These are phyloP conservation scores for Euphorbia lathyris DNA, from an alignment of 345 rosid genomes.

Conservation along the genomic window DNA sequence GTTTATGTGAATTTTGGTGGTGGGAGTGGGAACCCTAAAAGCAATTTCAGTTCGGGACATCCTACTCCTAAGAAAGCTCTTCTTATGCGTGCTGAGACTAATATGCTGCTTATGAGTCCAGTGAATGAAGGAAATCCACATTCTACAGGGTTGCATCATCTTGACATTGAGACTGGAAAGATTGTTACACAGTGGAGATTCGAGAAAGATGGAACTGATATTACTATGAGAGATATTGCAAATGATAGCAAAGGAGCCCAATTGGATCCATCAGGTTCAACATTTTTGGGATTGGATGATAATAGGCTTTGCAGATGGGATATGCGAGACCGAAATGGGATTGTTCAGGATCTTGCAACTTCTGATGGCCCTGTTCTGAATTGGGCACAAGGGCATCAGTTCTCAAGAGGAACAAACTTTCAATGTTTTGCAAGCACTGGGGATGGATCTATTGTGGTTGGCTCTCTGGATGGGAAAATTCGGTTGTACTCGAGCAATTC, in stretches of 20 bases:
- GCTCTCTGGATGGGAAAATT: constrained; percentile 96
- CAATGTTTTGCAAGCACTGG: constrained; percentile 99
- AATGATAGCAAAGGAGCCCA: constrained; percentile 95
- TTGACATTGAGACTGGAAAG: constrained; percentile 92
- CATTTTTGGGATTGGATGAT: constrained; percentile 90
- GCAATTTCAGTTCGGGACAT: constrained; percentile 37
- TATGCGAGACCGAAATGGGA: constrained; percentile 88
- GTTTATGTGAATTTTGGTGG: constrained; percentile 69
- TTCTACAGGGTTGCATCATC: constrained; percentile 83
- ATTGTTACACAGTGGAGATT: constrained; percentile 89
- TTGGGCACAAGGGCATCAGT: constrained; percentile 97
- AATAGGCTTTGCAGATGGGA: constrained; percentile 99
- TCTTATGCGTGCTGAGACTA: constrained; percentile 96
- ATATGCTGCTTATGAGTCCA: constrained; percentile 97
- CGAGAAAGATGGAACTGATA: constrained; percentile 93
- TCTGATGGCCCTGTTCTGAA: constrained; percentile 68
- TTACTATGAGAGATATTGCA: constrained; percentile 86
- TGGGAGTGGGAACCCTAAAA: constrained; percentile 27
- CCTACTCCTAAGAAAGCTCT: constrained; percentile 84
- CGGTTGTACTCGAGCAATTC: constrained; percentile 79
- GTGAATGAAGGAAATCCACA: constrained; percentile 60
- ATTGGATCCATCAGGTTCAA: constrained; percentile 91
- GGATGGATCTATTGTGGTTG: constrained; percentile 97
- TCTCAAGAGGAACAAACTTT: constrained; percentile 96
- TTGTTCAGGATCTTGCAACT: constrained; percentile 84